Evolutionary conservation across 345 rosid genomes (phyloP), one percentile per base, ranked within the genome.

Genomic region (Gossypium longicalyx): DNA sequence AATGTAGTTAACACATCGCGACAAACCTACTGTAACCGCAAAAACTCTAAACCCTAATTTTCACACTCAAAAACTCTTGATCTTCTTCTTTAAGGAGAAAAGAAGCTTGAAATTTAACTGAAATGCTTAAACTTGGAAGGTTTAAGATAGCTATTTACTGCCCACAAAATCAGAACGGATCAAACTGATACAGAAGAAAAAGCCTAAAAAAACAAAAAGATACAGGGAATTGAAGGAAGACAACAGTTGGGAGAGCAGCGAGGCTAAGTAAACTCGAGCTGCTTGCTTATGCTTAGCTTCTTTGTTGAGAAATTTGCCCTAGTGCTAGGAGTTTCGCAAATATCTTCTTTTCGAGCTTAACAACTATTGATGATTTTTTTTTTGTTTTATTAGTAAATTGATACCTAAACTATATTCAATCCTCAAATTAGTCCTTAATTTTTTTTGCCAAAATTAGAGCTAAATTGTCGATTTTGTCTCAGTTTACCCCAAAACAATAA

Each of bases 41-140:
- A 79, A 80, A 82, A 77, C 79, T 79, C 81, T 74, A 80, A 82
- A 82, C 81, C 85, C 84, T 59, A 72, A 69, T 9, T 75, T 34
- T 67, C 44, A 70, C 41, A 44, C 67, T 52, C 68, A 65, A 41
- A 16, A 6, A 15, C 11, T 22, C 12, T 16, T n/a, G 19, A 13
- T 3, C 9, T 48, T 23, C 17, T 23, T 8, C 16, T 68, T 27
- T 22, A 17, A n/a, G 6, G 23, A 3, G n/a, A 19, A 27, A 49
- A 15, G 8, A 10, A 16, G 53, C 56, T 34, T 65, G 12, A 22
- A 62, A 47, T 4, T 62, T 25, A 68, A 27, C 44, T 49, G 27
- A 68, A 48, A 51, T 10, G 59, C 3, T 25, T 48, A 16, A 68
- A 68, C 3, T 48, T 19, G 38, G 4, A 15, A 48, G 12, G 15